Evolutionary conservation across 345 rosid species (phyloP).

Genomic region (Hibiscus syriacus): DNA sequence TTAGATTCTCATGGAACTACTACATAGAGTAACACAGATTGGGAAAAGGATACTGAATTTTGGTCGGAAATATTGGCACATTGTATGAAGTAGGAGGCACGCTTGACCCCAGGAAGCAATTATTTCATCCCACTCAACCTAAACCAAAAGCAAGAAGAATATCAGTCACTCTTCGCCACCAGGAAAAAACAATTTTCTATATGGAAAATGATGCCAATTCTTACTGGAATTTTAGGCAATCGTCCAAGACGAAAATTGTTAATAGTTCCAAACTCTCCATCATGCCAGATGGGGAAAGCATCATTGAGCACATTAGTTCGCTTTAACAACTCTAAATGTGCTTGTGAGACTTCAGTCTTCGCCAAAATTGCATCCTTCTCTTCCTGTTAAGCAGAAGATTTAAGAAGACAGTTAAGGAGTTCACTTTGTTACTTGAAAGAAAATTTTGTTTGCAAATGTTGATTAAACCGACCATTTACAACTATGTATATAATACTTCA

Average conservation of each 20-base stretch:
- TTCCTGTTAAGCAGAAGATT: conserved; percentile 45
- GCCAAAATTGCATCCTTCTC: conserved; percentile 94
- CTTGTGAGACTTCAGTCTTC: conserved; percentile 91
- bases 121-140: conserved; percentile 99
- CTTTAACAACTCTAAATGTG: conserved; percentile 89
- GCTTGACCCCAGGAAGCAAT: conserved; percentile 99
- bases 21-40: background rate
- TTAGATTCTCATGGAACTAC: background rate
- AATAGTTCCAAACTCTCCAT: conserved; percentile 98
- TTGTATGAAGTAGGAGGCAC: conserved; percentile 94
- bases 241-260: conserved; percentile 96
- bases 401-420: conserved; percentile 1
- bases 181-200: background rate
- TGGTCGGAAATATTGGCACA: conserved; percentile 89
- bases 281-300: conserved; percentile 90
- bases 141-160: conserved; percentile 6
- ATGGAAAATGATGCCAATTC: conserved; percentile 1
- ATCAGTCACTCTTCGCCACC: background rate
- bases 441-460: background rate
- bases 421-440: background rate
- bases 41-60: conserved; percentile 81
- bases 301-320: conserved; percentile 77
- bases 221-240: conserved; percentile 83
- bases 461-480: background rate
- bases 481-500: background rate